phyloP scores from a whole-genome alignment of 2,329 filamentous ascomycete genomes.

The Pestalotiopsis sp. region DNA sequence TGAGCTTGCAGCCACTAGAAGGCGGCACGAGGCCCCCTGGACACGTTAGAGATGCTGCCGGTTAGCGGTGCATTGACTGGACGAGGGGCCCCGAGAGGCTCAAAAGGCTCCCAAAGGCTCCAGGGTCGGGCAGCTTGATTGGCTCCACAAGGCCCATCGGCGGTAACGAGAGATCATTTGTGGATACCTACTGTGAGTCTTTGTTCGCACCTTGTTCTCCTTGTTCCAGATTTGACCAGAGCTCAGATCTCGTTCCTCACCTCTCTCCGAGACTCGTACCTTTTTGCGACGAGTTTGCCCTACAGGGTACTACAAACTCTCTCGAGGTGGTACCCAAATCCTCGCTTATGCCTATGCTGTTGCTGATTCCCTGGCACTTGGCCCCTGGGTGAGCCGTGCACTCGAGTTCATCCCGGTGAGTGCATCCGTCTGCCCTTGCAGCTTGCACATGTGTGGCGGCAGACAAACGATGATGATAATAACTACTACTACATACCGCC shows the following conservation, averaged over 20 bases:
- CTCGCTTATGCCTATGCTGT: slow-evolving; percentile 4
- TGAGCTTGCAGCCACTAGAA: slow-evolving; percentile 11
- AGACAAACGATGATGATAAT: background rate
- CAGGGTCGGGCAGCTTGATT: background rate
- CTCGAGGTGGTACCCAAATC: background rate
- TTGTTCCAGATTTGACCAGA: slow-evolving; percentile 13
- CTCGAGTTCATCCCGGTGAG: background rate
- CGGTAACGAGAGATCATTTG: slow-evolving; percentile 7
- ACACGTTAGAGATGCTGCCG: slow-evolving; percentile 12
- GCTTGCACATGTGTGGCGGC: slow-evolving; percentile 6
- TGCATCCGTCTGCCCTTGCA: slow-evolving; percentile 7
- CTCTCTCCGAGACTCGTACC: background rate
- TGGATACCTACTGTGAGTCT: background rate
- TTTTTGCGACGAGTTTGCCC: background rate
- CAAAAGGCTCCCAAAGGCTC: background rate
- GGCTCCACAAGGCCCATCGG: background rate
- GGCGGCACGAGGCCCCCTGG: background rate
- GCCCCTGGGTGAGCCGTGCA: slow-evolving; percentile 6
- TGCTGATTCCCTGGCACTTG: background rate
- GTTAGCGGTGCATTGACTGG: slow-evolving; percentile 16
- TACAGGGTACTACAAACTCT: background rate
- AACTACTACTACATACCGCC: background rate
- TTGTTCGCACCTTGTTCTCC: background rate
- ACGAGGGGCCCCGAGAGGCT: slow-evolving; percentile 6
- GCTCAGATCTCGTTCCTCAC: background rate